phyloP scores from a whole-genome alignment of 495 filamentous ascomycete species.

The Extremus antarcticus region DNA sequence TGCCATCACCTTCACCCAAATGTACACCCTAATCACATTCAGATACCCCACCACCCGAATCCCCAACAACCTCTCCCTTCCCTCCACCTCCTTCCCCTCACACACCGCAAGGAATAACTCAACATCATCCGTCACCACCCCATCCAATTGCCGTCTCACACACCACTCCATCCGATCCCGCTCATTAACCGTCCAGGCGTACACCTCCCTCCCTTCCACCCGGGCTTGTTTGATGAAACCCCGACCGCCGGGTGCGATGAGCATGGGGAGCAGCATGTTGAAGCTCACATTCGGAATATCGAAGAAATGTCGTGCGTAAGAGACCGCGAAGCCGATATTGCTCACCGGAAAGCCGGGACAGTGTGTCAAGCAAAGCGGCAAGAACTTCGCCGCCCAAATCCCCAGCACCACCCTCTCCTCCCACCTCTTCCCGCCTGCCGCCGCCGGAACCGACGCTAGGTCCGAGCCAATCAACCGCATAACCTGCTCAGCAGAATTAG shows the following conservation, averaged over 20 bases:
- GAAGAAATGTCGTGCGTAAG: conserved; percentile 61
- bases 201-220: conserved; percentile 45
- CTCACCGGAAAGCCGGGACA: conserved; percentile 57
- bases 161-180: conserved; percentile 63
- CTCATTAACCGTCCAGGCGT: conserved; percentile 79
- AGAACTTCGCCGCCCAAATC: conserved; percentile 62
- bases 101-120: conserved; percentile 39
- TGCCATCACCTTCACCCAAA: conserved; percentile 19
- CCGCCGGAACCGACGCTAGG: conserved; percentile 41
- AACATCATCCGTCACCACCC: conserved; percentile 48
- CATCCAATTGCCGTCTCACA: conserved; percentile 42
- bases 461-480: conserved; percentile 54
- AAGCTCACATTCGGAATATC: conserved; percentile 51
- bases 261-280: conserved; percentile 56
- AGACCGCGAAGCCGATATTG: conserved; percentile 60
- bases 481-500: conserved; percentile 60
- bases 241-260: conserved; percentile 53
- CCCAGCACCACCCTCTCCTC: conserved; percentile 61
- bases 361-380: conserved; percentile 46
- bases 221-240: conserved; percentile 53
- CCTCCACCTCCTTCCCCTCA: conserved; percentile 20
- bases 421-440: conserved; percentile 44
- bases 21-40: conserved; percentile 20
- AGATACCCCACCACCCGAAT: conserved; percentile 14
- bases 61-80: not conserved